A percentile compares a stretch with the other conserved stretches of the same genome.
phyloP scores from a whole-genome alignment of 805 yeast species.

The Komagataella populi region DNA sequence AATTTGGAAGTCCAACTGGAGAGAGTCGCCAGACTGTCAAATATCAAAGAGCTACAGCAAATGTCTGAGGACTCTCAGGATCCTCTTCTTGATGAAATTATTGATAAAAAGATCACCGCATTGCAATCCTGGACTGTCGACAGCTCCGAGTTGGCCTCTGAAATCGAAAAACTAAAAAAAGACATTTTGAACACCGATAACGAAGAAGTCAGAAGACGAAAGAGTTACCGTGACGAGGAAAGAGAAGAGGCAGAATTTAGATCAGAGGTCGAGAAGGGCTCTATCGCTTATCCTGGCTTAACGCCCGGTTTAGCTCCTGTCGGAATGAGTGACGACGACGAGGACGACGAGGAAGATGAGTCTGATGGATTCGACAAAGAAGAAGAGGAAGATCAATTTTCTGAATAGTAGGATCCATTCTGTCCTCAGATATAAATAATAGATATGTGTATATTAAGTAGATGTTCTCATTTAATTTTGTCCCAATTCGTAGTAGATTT shows the following conservation, averaged over 20 bases:
- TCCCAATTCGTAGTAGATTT: constrained; percentile 47
- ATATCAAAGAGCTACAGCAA: constrained; percentile 22
- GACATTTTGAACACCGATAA: constrained; percentile 31
- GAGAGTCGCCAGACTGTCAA: constrained; percentile 22
- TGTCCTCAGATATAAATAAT: not conserved
- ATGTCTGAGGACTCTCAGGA: constrained; percentile 28
- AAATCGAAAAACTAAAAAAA: constrained; percentile 25
- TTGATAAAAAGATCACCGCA: constrained; percentile 21
- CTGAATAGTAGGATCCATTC: not conserved
- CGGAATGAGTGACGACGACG: constrained; percentile 42
- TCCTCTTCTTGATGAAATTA: constrained; percentile 17
- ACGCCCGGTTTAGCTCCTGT: constrained; percentile 86
- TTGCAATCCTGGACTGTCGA: constrained; percentile 26
- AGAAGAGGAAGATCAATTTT: not conserved
- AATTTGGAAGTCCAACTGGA: constrained; percentile 18
- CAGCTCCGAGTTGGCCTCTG: constrained; percentile 15
- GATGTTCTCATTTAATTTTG: constrained; percentile 4
- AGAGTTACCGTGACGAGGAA: constrained; percentile 17
- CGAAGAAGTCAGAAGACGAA: constrained; percentile 21
- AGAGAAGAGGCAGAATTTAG: constrained; percentile 20
- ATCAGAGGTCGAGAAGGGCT: constrained; percentile 27
- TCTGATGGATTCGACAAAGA: not conserved
- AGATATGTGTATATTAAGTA: not conserved
- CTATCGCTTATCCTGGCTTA: constrained; percentile 42
- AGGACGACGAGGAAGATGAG: constrained; percentile 1